Evolutionary conservation across 805 yeast genomes (phyloP), one percentile per base, ranked within the genome.

Genomic region (Ogataea allantospora): DNA sequence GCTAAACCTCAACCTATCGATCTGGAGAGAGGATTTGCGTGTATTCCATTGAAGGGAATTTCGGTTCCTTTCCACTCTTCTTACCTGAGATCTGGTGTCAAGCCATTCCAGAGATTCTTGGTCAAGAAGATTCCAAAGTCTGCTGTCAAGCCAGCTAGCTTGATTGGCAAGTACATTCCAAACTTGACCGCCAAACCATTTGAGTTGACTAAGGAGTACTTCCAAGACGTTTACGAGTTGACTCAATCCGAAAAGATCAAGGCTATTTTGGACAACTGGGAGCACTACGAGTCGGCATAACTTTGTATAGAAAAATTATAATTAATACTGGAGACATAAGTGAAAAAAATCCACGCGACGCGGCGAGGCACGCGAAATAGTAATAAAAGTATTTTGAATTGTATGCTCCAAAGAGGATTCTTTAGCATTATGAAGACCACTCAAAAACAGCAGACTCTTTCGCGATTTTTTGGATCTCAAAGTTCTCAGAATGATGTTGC

Each of bases 1-100:
- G 95, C 85, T 43, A 93, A 93, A 71, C 88, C 95, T 37, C 98
- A 91, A 72, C 99, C 99, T 54, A 87, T 93, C 63, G 95, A 88
- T 40, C 75, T 95, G 59, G 95, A 93, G 71, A 84, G 99, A 72
- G 99, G 99, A 17, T 91, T 87, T 55, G 98, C 99, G 27, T 91
- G 93, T 57, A 93, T 93, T 56, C 99, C 99, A 64, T 78, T 93
- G 67, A 88, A 84, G 75, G 99, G 99, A 55, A 93, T 93, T 52
- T 88, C 96, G n/a, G 99, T 93, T 62, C 99, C 99, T 47, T 93
- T 93, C 97, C 99, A 93, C 71, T 88, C 97, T 19, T 83, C 96
- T n/a, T 93, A 95, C 72, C 77, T 93, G 71, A 84, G 91, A 77
- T 86, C 93, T 41, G 99, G 99, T 70, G 99, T 93, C 44, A 91